Conservation (phyloP, 306 rosid genomes). For the Notholithocarpus densiflorus region DNA sequence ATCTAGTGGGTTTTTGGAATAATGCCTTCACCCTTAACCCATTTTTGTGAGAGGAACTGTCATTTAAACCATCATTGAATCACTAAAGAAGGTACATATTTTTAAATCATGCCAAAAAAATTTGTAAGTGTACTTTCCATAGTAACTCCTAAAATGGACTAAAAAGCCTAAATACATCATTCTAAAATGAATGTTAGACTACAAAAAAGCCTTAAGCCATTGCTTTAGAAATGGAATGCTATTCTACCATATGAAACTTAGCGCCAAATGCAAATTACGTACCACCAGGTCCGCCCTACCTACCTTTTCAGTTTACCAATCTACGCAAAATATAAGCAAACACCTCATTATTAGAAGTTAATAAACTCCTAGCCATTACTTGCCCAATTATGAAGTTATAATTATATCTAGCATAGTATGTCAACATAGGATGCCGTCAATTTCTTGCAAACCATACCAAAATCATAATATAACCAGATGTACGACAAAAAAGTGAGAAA, state of each 20-base stretch:
- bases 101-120: neutral
- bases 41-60: neutral
- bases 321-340: neutral
- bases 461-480: neutral
- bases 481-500: conserved; percentile 5
- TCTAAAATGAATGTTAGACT: neutral
- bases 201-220: neutral
- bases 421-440: neutral
- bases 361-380: neutral
- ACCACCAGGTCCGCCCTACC: neutral
- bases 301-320: neutral
- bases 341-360: neutral
- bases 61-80: neutral
- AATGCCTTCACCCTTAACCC: too few relatives aligned
- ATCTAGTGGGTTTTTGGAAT: too few relatives aligned
- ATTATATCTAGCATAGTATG: neutral
- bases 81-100: neutral
- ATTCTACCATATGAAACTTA: neutral
- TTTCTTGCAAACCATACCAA: neutral
- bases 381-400: neutral
- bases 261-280: too few relatives aligned
- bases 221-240: neutral
- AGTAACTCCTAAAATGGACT: neutral
- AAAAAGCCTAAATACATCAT: neutral
- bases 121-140: neutral